Conservation (phyloP, 768 basidiomycete species). For the Boletus rex-veris region DNA sequence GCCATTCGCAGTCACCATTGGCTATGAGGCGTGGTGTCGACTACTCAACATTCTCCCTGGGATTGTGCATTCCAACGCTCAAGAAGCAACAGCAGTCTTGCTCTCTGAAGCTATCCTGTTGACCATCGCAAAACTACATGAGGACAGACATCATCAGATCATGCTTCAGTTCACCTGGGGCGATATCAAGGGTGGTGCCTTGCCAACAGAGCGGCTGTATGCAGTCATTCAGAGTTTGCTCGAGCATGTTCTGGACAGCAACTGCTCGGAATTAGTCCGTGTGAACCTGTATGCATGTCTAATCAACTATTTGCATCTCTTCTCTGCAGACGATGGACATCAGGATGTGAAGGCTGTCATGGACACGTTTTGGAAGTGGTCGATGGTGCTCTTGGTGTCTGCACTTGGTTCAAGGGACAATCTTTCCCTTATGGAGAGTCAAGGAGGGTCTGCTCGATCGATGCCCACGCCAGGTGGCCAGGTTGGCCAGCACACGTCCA, state of each 20-base stretch:
- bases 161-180: slow-evolving; percentile 63
- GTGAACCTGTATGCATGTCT: slow-evolving; percentile 94
- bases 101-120: slow-evolving; percentile 81
- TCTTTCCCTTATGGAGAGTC: slow-evolving; percentile 36
- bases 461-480: slow-evolving; percentile 16
- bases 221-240: slow-evolving; percentile 70
- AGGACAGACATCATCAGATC: slow-evolving; percentile 70
- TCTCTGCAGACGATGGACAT: slow-evolving; percentile 22
- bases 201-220: slow-evolving; percentile 79
- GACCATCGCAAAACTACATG: slow-evolving; percentile 82
- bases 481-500: slow-evolving; percentile 19
- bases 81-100: slow-evolving; percentile 73
- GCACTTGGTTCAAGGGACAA: slow-evolving; percentile 39
- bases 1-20: too few relatives aligned
- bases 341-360: slow-evolving; percentile 11
- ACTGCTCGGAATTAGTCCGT: slow-evolving; percentile 79
- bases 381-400: slow-evolving; percentile 35
- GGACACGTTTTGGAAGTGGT: slow-evolving; percentile 24
- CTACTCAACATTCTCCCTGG: too few relatives aligned
- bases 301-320: slow-evolving; percentile 85
- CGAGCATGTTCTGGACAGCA: slow-evolving; percentile 71
- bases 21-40: too few relatives aligned
- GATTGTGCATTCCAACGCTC: slow-evolving; percentile 57
- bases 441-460: slow-evolving; percentile 24
- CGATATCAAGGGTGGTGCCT: slow-evolving; percentile 58